phyloP scores from a whole-genome alignment of 1,284 basidiomycete genomes.

The Anthracocystis panici-leucophaei region DNA sequence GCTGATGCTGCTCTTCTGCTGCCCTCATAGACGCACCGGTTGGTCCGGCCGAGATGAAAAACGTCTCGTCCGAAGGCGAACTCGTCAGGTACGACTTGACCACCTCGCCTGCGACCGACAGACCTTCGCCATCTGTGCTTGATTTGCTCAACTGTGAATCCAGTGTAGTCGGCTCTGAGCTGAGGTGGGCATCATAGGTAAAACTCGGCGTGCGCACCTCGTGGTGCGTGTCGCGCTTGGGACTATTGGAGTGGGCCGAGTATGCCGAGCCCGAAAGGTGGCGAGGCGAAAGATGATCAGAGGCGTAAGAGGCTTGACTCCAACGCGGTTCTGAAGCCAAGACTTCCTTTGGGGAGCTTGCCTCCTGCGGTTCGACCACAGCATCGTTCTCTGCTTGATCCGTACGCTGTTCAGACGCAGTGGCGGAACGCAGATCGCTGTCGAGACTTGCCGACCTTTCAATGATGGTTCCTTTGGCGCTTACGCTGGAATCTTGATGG shows the following conservation, averaged over 20 bases:
- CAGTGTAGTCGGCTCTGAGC: constrained; percentile 31
- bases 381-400: not conserved
- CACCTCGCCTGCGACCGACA: constrained; percentile 24
- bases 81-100: constrained; percentile 31
- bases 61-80: constrained; percentile 33
- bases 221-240: constrained; percentile 10
- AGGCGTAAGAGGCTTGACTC: constrained; percentile 29
- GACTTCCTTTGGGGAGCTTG: constrained; percentile 4
- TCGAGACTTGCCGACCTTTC: constrained; percentile 23
- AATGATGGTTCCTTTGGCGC: constrained; percentile 35
- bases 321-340: constrained; percentile 16
- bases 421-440: constrained; percentile 9
- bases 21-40: not conserved
- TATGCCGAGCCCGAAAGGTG: constrained; percentile 15
- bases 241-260: constrained; percentile 21
- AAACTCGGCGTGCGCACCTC: constrained; percentile 27
- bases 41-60: constrained; percentile 16
- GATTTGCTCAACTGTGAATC: constrained; percentile 38
- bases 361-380: not conserved
- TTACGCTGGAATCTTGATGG: constrained; percentile 18
- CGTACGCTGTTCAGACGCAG: not conserved
- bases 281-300: constrained; percentile 13
- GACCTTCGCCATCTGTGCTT: constrained; percentile 9
- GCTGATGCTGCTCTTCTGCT: not conserved
- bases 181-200: constrained; percentile 27